Evolutionary conservation across 1,284 basidiomycete genomes (phyloP).

Genomic region (Moesziomyces sp.): DNA sequence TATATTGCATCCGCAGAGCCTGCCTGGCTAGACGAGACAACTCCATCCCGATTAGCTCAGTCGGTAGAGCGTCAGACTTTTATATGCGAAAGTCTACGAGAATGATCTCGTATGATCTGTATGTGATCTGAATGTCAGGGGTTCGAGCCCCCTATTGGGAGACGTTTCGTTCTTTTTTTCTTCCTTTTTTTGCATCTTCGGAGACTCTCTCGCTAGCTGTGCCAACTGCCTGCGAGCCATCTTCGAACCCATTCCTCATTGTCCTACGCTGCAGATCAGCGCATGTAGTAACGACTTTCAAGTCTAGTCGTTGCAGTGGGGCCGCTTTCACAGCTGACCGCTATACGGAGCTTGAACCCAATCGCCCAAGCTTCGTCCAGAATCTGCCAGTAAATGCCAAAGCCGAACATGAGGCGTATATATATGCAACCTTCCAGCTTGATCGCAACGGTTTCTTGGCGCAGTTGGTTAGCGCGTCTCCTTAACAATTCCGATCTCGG

Average conservation of each 20-base stretch:
- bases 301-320: too few relatives aligned
- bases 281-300: too few relatives aligned
- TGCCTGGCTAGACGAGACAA: constrained; percentile 8
- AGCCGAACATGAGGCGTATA: too few relatives aligned
- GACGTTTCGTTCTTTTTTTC: constrained; percentile 33
- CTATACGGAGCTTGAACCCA: too few relatives aligned
- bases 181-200: neutral
- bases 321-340: too few relatives aligned
- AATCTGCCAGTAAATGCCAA: too few relatives aligned
- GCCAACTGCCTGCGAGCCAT: too few relatives aligned
- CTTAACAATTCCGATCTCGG: constrained; percentile 45
- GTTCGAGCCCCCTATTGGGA: constrained; percentile 67
- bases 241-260: too few relatives aligned
- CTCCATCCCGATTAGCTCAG: constrained; percentile 68
- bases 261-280: too few relatives aligned
- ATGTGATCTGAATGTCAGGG: constrained; percentile 67
- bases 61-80: constrained; percentile 69
- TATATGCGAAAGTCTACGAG: constrained; percentile 47
- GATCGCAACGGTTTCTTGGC: constrained; percentile 57
- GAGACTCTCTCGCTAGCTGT: too few relatives aligned
- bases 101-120: constrained; percentile 8
- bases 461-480: constrained; percentile 57
- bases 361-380: too few relatives aligned
- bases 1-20: neutral
- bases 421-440: neutral